phyloP scores from a whole-genome alignment of 106 monocot genomes.

The Acorus gramineus region DNA sequence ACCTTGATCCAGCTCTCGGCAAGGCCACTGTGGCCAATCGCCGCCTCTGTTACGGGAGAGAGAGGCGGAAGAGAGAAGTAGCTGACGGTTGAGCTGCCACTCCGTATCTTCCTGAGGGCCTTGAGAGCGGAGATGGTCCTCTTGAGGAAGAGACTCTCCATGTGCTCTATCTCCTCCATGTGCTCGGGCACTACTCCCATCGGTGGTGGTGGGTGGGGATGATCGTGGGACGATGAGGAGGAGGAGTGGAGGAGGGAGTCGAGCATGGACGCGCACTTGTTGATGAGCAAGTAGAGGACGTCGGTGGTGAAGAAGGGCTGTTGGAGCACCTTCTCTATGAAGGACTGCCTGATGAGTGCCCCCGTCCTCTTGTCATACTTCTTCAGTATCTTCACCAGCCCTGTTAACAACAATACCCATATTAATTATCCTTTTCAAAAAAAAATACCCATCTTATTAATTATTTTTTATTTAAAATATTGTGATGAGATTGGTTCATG shows the following conservation, averaged over 20 bases:
- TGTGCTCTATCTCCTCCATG: conserved; percentile 53
- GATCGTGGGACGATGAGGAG: background rate
- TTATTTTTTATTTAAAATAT: too few relatives aligned
- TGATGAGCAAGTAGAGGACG: conserved; percentile 64
- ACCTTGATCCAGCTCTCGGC: conserved; percentile 33
- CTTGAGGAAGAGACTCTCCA: conserved; percentile 73
- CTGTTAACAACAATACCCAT: conserved; percentile 17
- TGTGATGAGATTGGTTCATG: too few relatives aligned
- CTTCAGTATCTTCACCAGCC: conserved; percentile 81
- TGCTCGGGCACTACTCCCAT: conserved; percentile 26
- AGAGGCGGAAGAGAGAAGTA: conserved; percentile 74
- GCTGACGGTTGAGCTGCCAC: conserved; percentile 74
- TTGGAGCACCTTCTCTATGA: conserved; percentile 74
- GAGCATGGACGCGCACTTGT: conserved; percentile 69
- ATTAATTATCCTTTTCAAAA: too few relatives aligned
- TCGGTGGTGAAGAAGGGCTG: conserved; percentile 90
- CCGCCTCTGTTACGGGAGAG: background rate
- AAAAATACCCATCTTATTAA: background rate
- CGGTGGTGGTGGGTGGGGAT: background rate
- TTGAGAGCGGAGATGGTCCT: conserved; percentile 62
- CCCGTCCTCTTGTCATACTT: conserved; percentile 96
- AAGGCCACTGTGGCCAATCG: conserved; percentile 4
- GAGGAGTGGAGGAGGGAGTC: conserved; percentile 44
- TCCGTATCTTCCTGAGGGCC: conserved; percentile 55
- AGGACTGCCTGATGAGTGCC: conserved; percentile 58